Evolutionary conservation across 192 early-diverging fungal species (phyloP), one percentile per base, ranked within the genome.

Genomic region (Lunasporangiospora selenospora): DNA sequence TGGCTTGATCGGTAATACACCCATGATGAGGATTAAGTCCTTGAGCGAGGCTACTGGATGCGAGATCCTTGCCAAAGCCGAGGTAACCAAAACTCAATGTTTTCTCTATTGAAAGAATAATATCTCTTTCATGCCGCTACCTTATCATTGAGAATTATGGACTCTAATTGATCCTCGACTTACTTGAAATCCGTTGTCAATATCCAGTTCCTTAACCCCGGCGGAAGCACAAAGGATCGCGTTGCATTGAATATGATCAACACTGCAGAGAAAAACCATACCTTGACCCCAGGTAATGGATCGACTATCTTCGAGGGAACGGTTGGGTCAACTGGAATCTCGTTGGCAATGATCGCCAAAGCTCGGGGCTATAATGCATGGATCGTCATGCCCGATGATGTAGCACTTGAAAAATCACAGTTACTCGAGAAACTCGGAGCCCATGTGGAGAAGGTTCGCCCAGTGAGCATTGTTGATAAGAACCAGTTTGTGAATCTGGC

Each of bases 381-480:
- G 77, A 98, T 99, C 45, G 91, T 98, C 10, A 93, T 99, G 92
- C 96, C 95, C 12, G 93, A 95, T 75, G 97, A 99, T 66, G 88
- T 90, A 64, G 93, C 95, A 2, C 47, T 82, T 10, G 97, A 99
- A 54, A 99, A 99, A 62, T 92, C 91, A 40, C 89, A 88, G 26
- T 60, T 98, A 6, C 71, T 99, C 3, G 87, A 92, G 63, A 85
- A 88, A 26, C 73, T 94, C 23, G 91, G 93, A 0, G 97, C 97
- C 0, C 85, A 79, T 27, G 94, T 99, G 0, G 97, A 99, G 64
- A 93, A 90, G 19, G 95, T 99, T 4, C 77, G 89, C 40, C 97
- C 95, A 2, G 90, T 89, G 31, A 90, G 92, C 36, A 98, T 99
- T 44, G 90, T 97, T 5, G 94, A 99, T 69, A 81, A 82, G 60